These are phyloP conservation scores for Flaveria sonorensis DNA, from an alignment of 129 eudicot genomes.

Conservation along the genomic window DNA sequence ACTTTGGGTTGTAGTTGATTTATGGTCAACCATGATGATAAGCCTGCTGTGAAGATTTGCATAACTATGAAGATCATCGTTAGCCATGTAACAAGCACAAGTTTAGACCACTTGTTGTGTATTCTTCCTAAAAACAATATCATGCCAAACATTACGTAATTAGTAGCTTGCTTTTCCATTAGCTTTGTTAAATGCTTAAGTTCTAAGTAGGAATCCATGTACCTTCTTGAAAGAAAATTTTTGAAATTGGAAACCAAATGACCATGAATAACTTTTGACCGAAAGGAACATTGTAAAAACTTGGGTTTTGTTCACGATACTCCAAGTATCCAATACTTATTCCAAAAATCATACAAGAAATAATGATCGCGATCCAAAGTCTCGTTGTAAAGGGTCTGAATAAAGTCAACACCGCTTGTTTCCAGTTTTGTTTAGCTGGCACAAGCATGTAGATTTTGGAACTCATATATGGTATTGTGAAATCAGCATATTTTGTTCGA, in stretches of 20 bases:
- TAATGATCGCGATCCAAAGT: conserved; percentile 23
- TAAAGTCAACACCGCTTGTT: conserved; percentile 31
- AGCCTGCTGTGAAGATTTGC: conserved; percentile 29
- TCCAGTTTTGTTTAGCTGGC: conserved; percentile 18
- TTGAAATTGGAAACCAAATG: conserved; percentile 32
- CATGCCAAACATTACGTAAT: not conserved
- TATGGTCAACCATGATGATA: conserved; percentile 33
- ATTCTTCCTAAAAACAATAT: conserved; percentile 17
- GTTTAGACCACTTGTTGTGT: conserved; percentile 26
- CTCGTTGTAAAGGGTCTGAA: conserved; percentile 22
- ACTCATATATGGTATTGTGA: conserved; percentile 30
- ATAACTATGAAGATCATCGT: conserved; percentile 27
- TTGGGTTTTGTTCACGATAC: conserved; percentile 26
- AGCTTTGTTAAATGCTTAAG: not conserved
- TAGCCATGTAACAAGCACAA: conserved; percentile 35
- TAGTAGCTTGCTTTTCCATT: not conserved
- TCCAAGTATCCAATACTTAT: conserved; percentile 23
- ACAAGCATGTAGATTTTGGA: conserved; percentile 30
- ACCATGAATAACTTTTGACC: conserved; percentile 17
- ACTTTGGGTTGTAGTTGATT: conserved; percentile 32
- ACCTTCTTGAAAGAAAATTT: conserved; percentile 29
- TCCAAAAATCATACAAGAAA: conserved; percentile 11
- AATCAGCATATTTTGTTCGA: conserved; percentile 15
- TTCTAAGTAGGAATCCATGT: not conserved
- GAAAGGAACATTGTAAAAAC: conserved; percentile 7